These are phyloP conservation scores for Deakozyma indianensis DNA, from an alignment of 805 yeast species.

Conservation along the genomic window DNA sequence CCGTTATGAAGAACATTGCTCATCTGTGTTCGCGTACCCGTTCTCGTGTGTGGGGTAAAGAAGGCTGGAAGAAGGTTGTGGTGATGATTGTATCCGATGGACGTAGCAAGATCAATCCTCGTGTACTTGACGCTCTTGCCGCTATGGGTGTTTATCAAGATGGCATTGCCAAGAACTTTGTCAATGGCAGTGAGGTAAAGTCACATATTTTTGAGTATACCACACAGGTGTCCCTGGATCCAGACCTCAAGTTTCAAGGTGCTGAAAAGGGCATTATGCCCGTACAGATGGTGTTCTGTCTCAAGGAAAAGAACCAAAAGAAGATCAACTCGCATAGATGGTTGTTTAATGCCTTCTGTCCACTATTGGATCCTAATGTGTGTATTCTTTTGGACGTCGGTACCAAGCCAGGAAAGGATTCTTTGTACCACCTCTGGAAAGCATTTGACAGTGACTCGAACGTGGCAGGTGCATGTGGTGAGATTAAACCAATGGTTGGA, in stretches of 20 bases:
- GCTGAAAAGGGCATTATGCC: conserved; percentile 86
- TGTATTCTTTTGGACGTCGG: conserved; percentile 92
- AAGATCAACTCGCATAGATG: conserved; percentile 96
- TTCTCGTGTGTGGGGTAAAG: conserved; percentile 87
- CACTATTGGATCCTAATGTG: conserved; percentile 81
- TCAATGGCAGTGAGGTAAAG: conserved; percentile 79
- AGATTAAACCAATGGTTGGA: conserved; percentile 90
- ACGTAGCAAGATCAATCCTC: conserved; percentile 71
- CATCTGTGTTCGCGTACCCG: conserved; percentile 70
- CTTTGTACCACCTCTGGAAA: conserved; percentile 91
- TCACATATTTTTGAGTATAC: conserved; percentile 95
- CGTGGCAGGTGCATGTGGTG: conserved; percentile 99
- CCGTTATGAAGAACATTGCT: conserved; percentile 84
- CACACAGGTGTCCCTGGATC: conserved; percentile 85
- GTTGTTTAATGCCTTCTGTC: conserved; percentile 92
- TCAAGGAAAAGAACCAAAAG: conserved; percentile 84
- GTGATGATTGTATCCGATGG: conserved; percentile 91
- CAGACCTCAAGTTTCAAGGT: conserved; percentile 78
- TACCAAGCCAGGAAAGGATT: conserved; percentile 78
- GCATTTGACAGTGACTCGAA: conserved; percentile 92
- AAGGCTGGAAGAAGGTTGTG: conserved; percentile 93
- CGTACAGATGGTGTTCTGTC: conserved; percentile 82
- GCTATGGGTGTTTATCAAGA: conserved; percentile 97
- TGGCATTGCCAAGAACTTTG: conserved; percentile 89
- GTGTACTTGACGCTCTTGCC: conserved; percentile 75